Conservation (phyloP, 2,329 filamentous ascomycete species). For the Aureobasidium sp. region DNA sequence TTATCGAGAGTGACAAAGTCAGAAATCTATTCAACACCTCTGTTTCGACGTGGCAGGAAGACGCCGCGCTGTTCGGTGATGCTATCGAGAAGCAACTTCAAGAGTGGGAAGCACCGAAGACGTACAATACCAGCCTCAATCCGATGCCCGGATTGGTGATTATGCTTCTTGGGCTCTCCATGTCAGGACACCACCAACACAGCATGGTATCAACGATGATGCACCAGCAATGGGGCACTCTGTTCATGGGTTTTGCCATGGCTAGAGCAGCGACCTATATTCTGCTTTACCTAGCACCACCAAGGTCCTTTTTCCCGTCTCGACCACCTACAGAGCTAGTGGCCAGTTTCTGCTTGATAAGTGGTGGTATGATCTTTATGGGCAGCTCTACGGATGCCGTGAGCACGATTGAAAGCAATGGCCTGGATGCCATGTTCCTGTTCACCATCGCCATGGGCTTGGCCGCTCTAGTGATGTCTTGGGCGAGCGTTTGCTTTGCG, state of each 20-base stretch:
- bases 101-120: constrained; percentile 48
- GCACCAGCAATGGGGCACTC: constrained; percentile 81
- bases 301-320: constrained; percentile 65
- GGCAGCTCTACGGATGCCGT: constrained; percentile 72
- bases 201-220: constrained; percentile 80
- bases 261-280: constrained; percentile 71
- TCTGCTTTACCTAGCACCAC: constrained; percentile 66
- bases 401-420: constrained; percentile 63
- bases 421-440: constrained; percentile 83
- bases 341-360: constrained; percentile 70
- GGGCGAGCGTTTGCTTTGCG: constrained; percentile 66
- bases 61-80: background rate
- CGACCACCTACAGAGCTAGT: constrained; percentile 80
- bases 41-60: constrained; percentile 11
- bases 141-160: constrained; percentile 78
- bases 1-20: constrained; percentile 37
- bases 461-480: constrained; percentile 76
- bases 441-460: constrained; percentile 84
- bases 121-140: constrained; percentile 69
- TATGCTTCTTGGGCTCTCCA: constrained; percentile 77
- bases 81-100: constrained; percentile 20
- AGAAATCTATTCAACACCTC: constrained; percentile 48
- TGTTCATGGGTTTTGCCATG: constrained; percentile 69
- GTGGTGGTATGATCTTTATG: constrained; percentile 85
- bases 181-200: constrained; percentile 77